Evolutionary conservation across 495 filamentous ascomycete species (phyloP), one percentile per base, ranked within the genome.

Genomic region (Penicillium samsonianum): DNA sequence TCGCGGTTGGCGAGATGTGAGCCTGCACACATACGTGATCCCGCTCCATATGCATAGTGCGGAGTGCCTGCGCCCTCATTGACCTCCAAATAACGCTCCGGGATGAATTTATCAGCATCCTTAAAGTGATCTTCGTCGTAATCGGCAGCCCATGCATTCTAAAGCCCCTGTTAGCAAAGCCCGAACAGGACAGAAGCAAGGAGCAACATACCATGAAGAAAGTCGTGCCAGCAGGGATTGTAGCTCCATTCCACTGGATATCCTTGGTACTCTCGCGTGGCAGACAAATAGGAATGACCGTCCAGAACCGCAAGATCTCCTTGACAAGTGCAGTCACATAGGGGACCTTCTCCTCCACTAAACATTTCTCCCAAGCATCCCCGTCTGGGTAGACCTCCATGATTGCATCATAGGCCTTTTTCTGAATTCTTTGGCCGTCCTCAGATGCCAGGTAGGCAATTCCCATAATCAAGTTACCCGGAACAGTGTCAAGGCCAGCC

Each of bases 11-110:
- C 86, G 3, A 89, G 72, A 52, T 88, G 84, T 2, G 79, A 83
- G n/a, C 86, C 86, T n/a, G 82, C 83, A 68, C 86, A 89, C 84
- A 88, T 88, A 25, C 86, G 78, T n/a, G 80, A 82, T 1, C 86
- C 86, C 2, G 87, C 86, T 9, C 87, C 87, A 62, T 88, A 90
- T 20, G 75, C 85, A 60, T 87, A 90, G 62, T 90, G 87, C 0
- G 84, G 84, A 7, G 86, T 90, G 2, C 87, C 85, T 1, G 79
- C 73, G 35, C 71, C 77, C 44, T 87, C 82, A 16, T 69, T 60
- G 30, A 78, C 67, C 4, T 80, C 73, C n/a, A 90, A 74, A 62
- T 87, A 90, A 33, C 87, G 83, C 53, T 89, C 86, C 0, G 86
- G 83, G 22, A 77, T 67, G 63, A 90, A 90, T 8, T 72, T 68